phyloP scores from a whole-genome alignment of 495 filamentous ascomycete species.

The Aspergillus heteromorphus region DNA sequence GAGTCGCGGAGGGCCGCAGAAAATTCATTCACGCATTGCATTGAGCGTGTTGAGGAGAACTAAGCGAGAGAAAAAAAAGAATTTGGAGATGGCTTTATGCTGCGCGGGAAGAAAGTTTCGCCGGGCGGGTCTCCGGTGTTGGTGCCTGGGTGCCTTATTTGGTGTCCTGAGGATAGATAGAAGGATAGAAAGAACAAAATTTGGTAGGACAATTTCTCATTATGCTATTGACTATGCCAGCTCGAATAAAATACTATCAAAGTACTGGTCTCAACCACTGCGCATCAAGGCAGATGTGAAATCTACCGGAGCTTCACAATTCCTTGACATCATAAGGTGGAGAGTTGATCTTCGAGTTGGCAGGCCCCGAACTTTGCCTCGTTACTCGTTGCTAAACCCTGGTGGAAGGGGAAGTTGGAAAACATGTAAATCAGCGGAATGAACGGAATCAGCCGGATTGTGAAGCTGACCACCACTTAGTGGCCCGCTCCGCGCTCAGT shows the following conservation, averaged over 20 bases:
- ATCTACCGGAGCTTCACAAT: constrained; percentile 5
- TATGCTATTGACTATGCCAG: not conserved
- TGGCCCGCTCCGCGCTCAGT: not conserved
- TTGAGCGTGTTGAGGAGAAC: not conserved
- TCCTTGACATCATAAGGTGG: not conserved
- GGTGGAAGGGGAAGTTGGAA: not conserved
- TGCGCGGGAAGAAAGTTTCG: constrained; percentile 4
- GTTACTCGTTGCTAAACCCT: not conserved
- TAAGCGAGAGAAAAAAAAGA: not conserved
- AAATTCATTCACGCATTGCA: not conserved
- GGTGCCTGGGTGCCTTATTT: constrained; percentile 1
- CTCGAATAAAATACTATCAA: not conserved
- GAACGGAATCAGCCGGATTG: not conserved
- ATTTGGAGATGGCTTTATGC: not conserved
- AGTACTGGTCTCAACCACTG: not conserved
- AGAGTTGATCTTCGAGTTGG: not conserved
- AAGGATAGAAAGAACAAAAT: too few species aligned
- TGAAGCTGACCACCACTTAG: not conserved
- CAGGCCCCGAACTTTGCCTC: not conserved
- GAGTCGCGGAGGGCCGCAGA: not conserved
- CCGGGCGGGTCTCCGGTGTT: not conserved
- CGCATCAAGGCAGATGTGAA: not conserved
- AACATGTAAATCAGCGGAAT: not conserved
- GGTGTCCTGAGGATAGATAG: too few species aligned
- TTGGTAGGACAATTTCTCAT: not conserved